Percentiles rank a stretch among this genome's conserved stretches.
phyloP scores from a whole-genome alignment of 345 rosid species.

The Gossypium australe region DNA sequence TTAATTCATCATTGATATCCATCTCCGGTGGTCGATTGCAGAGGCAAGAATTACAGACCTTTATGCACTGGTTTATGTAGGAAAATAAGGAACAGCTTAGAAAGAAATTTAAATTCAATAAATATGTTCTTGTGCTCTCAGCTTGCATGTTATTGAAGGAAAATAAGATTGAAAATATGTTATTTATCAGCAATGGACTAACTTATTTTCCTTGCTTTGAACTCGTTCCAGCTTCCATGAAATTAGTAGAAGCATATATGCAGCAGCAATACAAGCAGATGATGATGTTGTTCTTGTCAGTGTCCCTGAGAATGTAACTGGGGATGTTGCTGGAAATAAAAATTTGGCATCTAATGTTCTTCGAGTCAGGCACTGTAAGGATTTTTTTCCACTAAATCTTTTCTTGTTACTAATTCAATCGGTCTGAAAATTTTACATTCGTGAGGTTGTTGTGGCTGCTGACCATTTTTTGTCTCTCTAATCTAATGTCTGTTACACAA shows the following conservation, averaged over 20 bases:
- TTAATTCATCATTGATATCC: slow-evolving; percentile 68
- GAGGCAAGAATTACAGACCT: slow-evolving; percentile 47
- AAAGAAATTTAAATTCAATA: background rate
- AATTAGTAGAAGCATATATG: slow-evolving; percentile 52
- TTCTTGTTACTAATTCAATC: background rate
- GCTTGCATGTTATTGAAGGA: background rate
- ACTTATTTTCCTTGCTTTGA: slow-evolving; percentile 13
- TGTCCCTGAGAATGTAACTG: slow-evolving; percentile 74
- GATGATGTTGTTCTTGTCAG: slow-evolving; percentile 38
- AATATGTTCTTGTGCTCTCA: background rate
- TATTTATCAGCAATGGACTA: background rate
- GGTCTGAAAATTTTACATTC: background rate
- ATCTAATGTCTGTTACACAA: background rate
- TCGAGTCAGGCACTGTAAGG: slow-evolving; percentile 76
- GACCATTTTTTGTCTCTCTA: slow-evolving; percentile 1
- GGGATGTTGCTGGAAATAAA: slow-evolving; percentile 82
- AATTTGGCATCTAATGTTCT: slow-evolving; percentile 69
- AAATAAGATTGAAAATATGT: background rate
- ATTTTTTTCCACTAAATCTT: background rate
- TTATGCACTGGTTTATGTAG: background rate
- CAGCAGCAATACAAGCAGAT: slow-evolving; percentile 56
- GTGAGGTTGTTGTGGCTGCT: background rate
- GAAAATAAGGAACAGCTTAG: background rate
- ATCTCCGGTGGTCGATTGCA: slow-evolving; percentile 73
- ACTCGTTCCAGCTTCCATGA: slow-evolving; percentile 58